A percentile compares a stretch with the other conserved stretches of the same genome.
phyloP scores from a whole-genome alignment of 768 basidiomycete genomes.

The Flagelloscypha sp. region DNA sequence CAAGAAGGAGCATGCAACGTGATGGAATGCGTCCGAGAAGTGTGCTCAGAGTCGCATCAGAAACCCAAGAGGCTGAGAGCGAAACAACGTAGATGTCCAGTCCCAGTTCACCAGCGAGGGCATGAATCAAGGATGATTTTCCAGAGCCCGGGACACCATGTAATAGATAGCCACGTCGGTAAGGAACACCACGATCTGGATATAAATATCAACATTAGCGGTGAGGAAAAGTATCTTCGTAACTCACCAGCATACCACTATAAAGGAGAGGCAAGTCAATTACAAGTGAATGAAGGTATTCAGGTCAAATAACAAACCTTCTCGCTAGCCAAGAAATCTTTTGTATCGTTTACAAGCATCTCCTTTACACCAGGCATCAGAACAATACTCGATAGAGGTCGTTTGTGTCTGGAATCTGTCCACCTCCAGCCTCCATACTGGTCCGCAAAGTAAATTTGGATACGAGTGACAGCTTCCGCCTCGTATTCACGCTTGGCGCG shows the following conservation, averaged over 20 bases:
- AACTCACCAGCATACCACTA: constrained; percentile 1
- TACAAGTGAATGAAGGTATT: constrained; percentile 1
- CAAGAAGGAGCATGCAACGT: constrained; percentile 78
- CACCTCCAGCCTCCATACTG: constrained; percentile 83
- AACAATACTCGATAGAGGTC: constrained; percentile 83
- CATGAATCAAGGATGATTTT: constrained; percentile 80
- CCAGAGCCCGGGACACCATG: constrained; percentile 82
- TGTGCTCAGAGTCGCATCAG: constrained; percentile 76
- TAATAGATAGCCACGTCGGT: constrained; percentile 80
- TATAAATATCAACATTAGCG: constrained; percentile 54
- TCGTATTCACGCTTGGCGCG: constrained; percentile 88
- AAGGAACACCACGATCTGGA: constrained; percentile 87
- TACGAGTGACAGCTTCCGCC: constrained; percentile 77
- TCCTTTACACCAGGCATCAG: constrained; percentile 85
- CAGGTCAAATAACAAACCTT: constrained; percentile 39
- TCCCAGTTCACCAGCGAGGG: constrained; percentile 81
- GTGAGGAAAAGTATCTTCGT: constrained; percentile 3
- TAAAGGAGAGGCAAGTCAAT: constrained; percentile 3
- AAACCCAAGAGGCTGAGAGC: constrained; percentile 79
- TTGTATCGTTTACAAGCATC: constrained; percentile 74
- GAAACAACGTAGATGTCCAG: constrained; percentile 92
- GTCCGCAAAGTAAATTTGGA: constrained; percentile 87
- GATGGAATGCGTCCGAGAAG: constrained; percentile 85
- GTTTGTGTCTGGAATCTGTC: constrained; percentile 81
- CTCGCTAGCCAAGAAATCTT: constrained; percentile 78